These are phyloP conservation scores for Flammula alnicola DNA, from an alignment of 1,284 basidiomycete genomes.

Conservation along the genomic window DNA sequence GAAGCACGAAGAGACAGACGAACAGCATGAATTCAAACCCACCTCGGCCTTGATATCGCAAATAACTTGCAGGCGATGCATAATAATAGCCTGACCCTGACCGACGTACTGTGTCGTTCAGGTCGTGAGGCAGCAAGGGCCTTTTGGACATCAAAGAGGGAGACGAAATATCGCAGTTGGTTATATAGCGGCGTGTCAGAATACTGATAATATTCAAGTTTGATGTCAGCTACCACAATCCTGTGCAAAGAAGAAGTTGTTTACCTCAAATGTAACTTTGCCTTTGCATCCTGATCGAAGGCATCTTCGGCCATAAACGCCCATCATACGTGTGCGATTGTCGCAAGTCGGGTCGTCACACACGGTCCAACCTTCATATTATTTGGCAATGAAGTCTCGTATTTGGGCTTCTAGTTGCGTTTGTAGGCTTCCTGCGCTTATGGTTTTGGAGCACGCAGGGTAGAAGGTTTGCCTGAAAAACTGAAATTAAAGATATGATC, in stretches of 20 bases:
- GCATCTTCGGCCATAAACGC: slow-evolving; percentile 88
- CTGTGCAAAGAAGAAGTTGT: slow-evolving; percentile 26
- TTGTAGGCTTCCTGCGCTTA: slow-evolving; percentile 69
- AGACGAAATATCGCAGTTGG: slow-evolving; percentile 83
- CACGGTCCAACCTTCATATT: slow-evolving; percentile 89
- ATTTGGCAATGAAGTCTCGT: slow-evolving; percentile 75
- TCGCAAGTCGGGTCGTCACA: slow-evolving; percentile 90
- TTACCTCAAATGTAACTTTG: slow-evolving; percentile 75
- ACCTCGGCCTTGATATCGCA: slow-evolving; percentile 51
- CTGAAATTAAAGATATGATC: background rate
- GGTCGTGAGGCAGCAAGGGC: slow-evolving; percentile 54
- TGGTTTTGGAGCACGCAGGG: slow-evolving; percentile 61
- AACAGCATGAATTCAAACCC: too few relatives aligned
- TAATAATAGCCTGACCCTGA: background rate
- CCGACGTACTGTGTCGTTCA: slow-evolving; percentile 50
- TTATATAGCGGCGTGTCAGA: slow-evolving; percentile 84
- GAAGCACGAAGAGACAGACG: slow-evolving; percentile 56
- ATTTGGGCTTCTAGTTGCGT: slow-evolving; percentile 90
- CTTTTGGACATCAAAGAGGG: slow-evolving; percentile 78
- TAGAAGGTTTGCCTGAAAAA: slow-evolving; percentile 49
- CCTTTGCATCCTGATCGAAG: slow-evolving; percentile 72
- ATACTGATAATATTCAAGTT: slow-evolving; percentile 56
- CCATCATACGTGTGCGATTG: slow-evolving; percentile 86
- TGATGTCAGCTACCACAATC: background rate
- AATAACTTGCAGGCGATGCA: background rate